phyloP scores from a whole-genome alignment of 2,329 filamentous ascomycete genomes.

The Fusarium temperatum region DNA sequence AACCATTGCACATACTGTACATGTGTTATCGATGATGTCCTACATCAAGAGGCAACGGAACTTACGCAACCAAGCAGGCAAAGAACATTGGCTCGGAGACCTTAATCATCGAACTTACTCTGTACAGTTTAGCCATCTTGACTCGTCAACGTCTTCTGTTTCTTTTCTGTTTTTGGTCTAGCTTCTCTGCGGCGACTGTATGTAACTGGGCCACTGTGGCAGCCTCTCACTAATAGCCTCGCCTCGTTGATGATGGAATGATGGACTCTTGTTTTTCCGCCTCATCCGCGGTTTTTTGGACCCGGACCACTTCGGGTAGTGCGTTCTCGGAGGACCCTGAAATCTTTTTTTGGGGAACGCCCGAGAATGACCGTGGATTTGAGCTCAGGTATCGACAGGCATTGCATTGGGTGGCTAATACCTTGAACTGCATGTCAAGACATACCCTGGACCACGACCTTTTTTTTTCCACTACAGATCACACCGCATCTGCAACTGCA shows the following conservation, averaged over 20 bases:
- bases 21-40: background rate
- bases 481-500: slow-evolving; percentile 32
- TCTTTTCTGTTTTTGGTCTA: slow-evolving; percentile 35
- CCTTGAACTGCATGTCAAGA: slow-evolving; percentile 7
- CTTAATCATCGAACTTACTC: slow-evolving; percentile 27
- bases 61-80: slow-evolving; percentile 16
- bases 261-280: slow-evolving; percentile 32
- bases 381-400: slow-evolving; percentile 16
- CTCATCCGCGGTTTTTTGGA: slow-evolving; percentile 36
- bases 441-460: slow-evolving; percentile 7
- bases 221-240: slow-evolving; percentile 33
- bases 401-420: slow-evolving; percentile 9
- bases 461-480: slow-evolving; percentile 16
- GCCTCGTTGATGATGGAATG: slow-evolving; percentile 22
- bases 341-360: slow-evolving; percentile 35
- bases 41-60: slow-evolving; percentile 13
- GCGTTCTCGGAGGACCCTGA: slow-evolving; percentile 39
- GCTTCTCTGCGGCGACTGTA: background rate
- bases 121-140: slow-evolving; percentile 25
- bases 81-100: background rate
- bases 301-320: slow-evolving; percentile 36
- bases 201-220: slow-evolving; percentile 1
- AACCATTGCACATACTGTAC: background rate
- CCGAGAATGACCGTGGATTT: slow-evolving; percentile 23
- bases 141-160: slow-evolving; percentile 34